These are phyloP conservation scores for Hypoxylon sp. DNA, from an alignment of 2,329 filamentous ascomycete species.

Conservation along the genomic window DNA sequence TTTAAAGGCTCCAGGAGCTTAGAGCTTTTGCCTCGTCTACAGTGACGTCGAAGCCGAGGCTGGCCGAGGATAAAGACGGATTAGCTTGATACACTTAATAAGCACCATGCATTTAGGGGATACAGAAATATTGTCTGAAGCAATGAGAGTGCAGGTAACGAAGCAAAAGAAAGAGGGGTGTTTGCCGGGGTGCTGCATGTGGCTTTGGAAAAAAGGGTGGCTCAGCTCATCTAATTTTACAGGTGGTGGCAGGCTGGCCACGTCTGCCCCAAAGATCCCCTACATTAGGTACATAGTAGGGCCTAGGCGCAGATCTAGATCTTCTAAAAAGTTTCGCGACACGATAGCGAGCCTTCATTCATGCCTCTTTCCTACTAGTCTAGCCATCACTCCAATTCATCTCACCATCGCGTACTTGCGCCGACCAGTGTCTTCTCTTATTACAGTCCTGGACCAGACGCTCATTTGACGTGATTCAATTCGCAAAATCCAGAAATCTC, in stretches of 20 bases:
- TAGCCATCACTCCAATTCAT: not conserved
- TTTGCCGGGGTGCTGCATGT: not conserved
- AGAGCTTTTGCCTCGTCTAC: not conserved
- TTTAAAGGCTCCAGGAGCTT: constrained; percentile 3
- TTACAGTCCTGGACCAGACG: not conserved
- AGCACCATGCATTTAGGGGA: constrained; percentile 12
- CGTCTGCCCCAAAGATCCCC: constrained; percentile 25
- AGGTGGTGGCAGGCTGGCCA: constrained; percentile 25
- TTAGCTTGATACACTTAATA: constrained; percentile 24
- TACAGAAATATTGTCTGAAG: constrained; percentile 4
- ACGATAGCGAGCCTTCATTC: constrained; percentile 17
- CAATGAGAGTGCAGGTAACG: constrained; percentile 10
- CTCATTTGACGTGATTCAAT: not conserved
- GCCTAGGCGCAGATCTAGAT: constrained; percentile 27
- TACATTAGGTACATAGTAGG: too few relatives aligned
- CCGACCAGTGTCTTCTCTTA: not conserved
- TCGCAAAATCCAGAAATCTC: not conserved
- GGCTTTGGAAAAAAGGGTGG: constrained; percentile 19
- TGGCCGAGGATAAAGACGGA: constrained; percentile 28
- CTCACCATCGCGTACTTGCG: not conserved
- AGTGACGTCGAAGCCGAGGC: constrained; percentile 32
- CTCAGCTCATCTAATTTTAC: constrained; percentile 27
- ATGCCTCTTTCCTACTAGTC: not conserved
- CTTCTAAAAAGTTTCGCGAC: constrained; percentile 35
- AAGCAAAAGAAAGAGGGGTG: constrained; percentile 1